These are phyloP conservation scores for Monosporascus sp. DNA, from an alignment of 2,329 filamentous ascomycete species.

Conservation along the genomic window DNA sequence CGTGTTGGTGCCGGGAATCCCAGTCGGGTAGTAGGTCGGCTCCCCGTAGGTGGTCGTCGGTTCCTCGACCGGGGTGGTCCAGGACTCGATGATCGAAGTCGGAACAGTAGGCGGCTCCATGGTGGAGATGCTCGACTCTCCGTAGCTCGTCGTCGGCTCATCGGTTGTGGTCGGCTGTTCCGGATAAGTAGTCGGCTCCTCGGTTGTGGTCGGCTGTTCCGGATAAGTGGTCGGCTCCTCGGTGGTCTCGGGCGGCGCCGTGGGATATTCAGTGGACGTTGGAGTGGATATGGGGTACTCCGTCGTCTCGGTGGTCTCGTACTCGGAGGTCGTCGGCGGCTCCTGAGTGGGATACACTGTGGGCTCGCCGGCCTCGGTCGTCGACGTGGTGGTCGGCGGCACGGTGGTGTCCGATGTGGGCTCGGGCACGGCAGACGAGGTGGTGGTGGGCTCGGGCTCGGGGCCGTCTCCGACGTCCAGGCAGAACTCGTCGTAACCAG, in stretches of 20 bases:
- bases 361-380: not conserved
- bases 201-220: too few relatives aligned
- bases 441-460: not conserved
- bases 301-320: not conserved
- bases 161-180: too few relatives aligned
- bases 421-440: not conserved
- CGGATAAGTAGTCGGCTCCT: not conserved
- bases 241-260: not conserved
- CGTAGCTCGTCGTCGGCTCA: too few relatives aligned
- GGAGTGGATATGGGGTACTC: not conserved
- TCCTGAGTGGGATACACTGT: not conserved
- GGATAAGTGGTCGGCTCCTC: not conserved
- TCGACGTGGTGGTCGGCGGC: not conserved
- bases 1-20: not conserved
- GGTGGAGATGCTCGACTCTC: too few relatives aligned
- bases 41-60: not conserved
- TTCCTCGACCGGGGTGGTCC: not conserved
- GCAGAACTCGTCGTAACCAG: constrained; percentile 22
- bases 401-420: not conserved
- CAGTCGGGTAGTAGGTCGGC: not conserved
- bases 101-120: too few relatives aligned
- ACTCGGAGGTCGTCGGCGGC: not conserved
- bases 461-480: constrained; percentile 10
- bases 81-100: too few relatives aligned
- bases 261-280: not conserved